Evolutionary conservation across 108 stramenopile species (phyloP).

Genomic region (Fistulifera pelliculosa): DNA sequence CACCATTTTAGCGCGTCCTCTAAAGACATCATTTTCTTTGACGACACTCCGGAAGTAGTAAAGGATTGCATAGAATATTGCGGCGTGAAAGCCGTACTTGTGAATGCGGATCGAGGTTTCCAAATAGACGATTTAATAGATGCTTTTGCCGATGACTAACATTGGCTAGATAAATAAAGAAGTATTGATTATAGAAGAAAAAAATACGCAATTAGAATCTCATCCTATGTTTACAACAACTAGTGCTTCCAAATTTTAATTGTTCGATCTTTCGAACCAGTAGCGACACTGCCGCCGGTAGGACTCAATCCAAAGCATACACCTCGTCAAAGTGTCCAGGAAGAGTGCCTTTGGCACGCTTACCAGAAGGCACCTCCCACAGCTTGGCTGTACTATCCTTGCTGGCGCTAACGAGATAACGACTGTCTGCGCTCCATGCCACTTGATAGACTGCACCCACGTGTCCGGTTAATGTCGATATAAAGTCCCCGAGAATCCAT

Average conservation of each 20-base stretch:
- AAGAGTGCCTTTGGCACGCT: constrained; percentile 84
- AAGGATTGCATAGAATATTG: constrained; percentile 12
- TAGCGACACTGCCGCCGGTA: constrained; percentile 90
- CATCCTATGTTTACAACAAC: neutral
- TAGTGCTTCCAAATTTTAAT: constrained; percentile 97
- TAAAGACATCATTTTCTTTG: constrained; percentile 16
- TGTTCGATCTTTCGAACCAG: constrained; percentile 97
- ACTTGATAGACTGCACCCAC: constrained; percentile 98
- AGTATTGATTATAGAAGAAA: no score
- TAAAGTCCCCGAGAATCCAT: constrained; percentile 94
- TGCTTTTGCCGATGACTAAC: neutral
- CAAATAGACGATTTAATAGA: constrained; percentile 12
- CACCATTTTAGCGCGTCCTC: constrained; percentile 9
- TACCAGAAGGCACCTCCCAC: constrained; percentile 87
- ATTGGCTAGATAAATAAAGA: no score
- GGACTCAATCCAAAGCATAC: constrained; percentile 98
- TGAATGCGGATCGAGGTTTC: constrained; percentile 10
- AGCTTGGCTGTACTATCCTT: constrained; percentile 98
- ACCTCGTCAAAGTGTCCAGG: constrained; percentile 98
- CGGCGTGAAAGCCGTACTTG: constrained; percentile 11
- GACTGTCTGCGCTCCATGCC: constrained; percentile 88
- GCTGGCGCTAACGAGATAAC: constrained; percentile 88
- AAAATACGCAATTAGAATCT: no score
- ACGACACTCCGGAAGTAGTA: constrained; percentile 10
- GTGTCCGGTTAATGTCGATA: constrained; percentile 92